These are phyloP conservation scores for Vicia faba DNA, from an alignment of 306 rosid genomes.

Conservation along the genomic window DNA sequence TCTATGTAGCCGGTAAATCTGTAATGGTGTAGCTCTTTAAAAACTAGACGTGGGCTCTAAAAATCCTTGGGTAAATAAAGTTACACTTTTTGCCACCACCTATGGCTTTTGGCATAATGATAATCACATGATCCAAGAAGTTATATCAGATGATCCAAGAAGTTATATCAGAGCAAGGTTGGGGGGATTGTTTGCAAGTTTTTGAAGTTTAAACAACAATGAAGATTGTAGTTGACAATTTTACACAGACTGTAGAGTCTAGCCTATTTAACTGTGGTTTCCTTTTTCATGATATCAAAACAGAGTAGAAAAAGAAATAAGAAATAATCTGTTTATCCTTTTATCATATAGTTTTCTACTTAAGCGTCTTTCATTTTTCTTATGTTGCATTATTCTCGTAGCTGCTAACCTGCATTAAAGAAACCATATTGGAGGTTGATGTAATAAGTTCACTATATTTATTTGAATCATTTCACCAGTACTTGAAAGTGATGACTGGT, in stretches of 20 bases:
- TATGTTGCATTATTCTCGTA: background rate
- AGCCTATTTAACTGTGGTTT: background rate
- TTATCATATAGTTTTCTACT: background rate
- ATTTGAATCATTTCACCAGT: background rate
- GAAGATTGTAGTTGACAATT: background rate
- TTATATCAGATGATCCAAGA: background rate
- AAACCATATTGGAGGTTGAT: background rate
- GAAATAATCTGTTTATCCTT: background rate
- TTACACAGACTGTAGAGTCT: background rate
- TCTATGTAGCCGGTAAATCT: background rate
- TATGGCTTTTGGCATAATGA: slow-evolving; percentile 8
- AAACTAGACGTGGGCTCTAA: background rate
- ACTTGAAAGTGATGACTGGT: background rate
- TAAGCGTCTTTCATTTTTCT: background rate
- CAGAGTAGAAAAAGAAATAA: slow-evolving; percentile 3
- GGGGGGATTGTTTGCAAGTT: background rate
- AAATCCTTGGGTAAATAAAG: background rate
- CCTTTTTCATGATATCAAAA: background rate
- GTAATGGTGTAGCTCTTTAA: slow-evolving; percentile 10
- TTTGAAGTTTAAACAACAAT: background rate
- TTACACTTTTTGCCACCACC: background rate
- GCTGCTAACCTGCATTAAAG: background rate
- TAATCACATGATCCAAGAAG: slow-evolving; percentile 9
- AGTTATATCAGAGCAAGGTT: background rate
- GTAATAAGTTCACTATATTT: background rate